These are phyloP conservation scores for Amanita rimosa DNA, from an alignment of 768 basidiomycete species.

Conservation along the genomic window DNA sequence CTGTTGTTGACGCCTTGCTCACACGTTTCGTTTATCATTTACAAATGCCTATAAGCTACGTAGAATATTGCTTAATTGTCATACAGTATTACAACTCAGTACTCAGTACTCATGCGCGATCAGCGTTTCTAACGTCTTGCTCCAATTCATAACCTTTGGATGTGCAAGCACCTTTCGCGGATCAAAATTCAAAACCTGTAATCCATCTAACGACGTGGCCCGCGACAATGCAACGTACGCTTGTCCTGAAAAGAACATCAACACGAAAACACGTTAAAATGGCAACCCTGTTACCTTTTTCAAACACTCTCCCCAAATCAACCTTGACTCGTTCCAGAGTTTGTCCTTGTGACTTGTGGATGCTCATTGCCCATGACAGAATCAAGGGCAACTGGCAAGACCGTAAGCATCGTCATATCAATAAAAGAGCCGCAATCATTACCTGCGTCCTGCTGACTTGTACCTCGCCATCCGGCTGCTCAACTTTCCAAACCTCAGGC, in stretches of 20 bases:
- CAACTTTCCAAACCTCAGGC: slow-evolving; percentile 78
- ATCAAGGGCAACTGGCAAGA: slow-evolving; percentile 68
- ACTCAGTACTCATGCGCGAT: neutral
- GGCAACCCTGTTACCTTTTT: slow-evolving; percentile 45
- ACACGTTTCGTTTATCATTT: neutral
- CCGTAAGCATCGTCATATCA: slow-evolving; percentile 9
- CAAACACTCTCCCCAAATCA: slow-evolving; percentile 87
- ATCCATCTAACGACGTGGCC: slow-evolving; percentile 73
- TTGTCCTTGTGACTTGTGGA: slow-evolving; percentile 97
- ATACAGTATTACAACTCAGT: neutral
- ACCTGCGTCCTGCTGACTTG: slow-evolving; percentile 78
- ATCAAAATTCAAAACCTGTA: slow-evolving; percentile 79
- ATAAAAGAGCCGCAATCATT: neutral
- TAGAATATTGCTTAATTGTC: neutral
- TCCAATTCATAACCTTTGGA: slow-evolving; percentile 65
- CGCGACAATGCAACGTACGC: slow-evolving; percentile 89
- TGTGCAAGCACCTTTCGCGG: slow-evolving; percentile 64
- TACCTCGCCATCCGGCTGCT: slow-evolving; percentile 77
- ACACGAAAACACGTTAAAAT: neutral
- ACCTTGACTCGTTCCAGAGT: slow-evolving; percentile 93
- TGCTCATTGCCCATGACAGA: slow-evolving; percentile 95
- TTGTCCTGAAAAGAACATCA: slow-evolving; percentile 41
- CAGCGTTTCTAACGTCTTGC: slow-evolving; percentile 35
- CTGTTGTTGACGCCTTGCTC: no score
- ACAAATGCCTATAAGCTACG: neutral